A percentile compares a stretch with the other conserved stretches of the same genome.
These are phyloP conservation scores for Phaffomyces antillensis DNA, from an alignment of 805 yeast genomes.

Conservation along the genomic window DNA sequence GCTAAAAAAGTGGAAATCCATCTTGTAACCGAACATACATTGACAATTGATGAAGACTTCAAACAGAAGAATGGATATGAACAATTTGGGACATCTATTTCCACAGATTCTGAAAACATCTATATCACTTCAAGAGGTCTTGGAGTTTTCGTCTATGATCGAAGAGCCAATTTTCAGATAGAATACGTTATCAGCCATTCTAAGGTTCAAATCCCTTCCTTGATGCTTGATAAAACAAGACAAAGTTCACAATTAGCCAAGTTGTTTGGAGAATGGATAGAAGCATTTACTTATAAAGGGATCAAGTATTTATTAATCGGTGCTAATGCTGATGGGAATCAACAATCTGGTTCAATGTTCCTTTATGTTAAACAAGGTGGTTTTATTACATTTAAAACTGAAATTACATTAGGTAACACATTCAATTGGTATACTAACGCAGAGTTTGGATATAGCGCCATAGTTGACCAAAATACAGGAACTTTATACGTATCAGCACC, in stretches of 20 bases:
- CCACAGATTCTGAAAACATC: conserved; percentile 20
- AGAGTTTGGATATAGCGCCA: conserved; percentile 13
- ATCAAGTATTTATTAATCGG: conserved; percentile 8
- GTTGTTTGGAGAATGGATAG: conserved; percentile 16
- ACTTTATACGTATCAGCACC: conserved; percentile 35
- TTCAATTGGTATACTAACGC: conserved; percentile 8
- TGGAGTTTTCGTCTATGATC: conserved; percentile 27
- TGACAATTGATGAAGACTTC: background rate
- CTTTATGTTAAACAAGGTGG: conserved; percentile 17
- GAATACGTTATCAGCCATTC: conserved; percentile 9
- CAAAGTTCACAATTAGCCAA: conserved; percentile 8
- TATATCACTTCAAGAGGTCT: conserved; percentile 34
- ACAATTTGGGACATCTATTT: conserved; percentile 33
- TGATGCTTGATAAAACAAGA: background rate
- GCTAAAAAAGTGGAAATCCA: conserved; percentile 7
- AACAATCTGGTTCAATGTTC: conserved; percentile 36
- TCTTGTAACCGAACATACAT: background rate
- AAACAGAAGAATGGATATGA: conserved; percentile 27
- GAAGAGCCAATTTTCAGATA: conserved; percentile 11
- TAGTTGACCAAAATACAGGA: conserved; percentile 9
- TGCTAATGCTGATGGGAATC: conserved; percentile 16
- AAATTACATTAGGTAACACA: background rate
- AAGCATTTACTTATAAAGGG: conserved; percentile 12
- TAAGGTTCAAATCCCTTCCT: conserved; percentile 3
- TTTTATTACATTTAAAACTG: background rate